Percentiles rank a stretch among this genome's conserved stretches.
Evolutionary conservation across 2,329 filamentous ascomycete species (phyloP).

Genomic region (Fusarium verrucosum): DNA sequence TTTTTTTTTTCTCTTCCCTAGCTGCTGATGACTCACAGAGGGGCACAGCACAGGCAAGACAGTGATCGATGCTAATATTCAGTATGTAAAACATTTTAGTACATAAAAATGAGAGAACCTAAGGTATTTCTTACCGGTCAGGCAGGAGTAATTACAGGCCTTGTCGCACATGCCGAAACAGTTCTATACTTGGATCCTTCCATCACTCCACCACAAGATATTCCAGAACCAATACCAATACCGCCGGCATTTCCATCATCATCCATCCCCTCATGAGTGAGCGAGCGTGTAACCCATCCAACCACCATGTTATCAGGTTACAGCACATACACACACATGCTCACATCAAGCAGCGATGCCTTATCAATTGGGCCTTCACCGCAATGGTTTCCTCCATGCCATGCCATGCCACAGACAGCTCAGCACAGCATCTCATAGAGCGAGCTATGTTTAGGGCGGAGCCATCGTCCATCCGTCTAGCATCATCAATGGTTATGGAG

Average conservation of each 20-base stretch:
- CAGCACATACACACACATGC: slow-evolving; percentile 26
- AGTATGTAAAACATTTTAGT: too few species aligned
- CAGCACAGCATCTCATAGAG: background rate
- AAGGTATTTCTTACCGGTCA: background rate
- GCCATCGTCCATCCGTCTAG: slow-evolving; percentile 3
- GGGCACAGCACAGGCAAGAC: slow-evolving; percentile 5
- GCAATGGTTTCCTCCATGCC: slow-evolving; percentile 28
- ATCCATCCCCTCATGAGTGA: too few species aligned
- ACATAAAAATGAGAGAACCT: too few species aligned
- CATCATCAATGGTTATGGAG: slow-evolving; percentile 11
- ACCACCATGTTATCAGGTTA: slow-evolving; percentile 28
- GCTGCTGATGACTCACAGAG: slow-evolving; percentile 20
- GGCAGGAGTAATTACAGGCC: background rate
- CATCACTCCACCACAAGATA: slow-evolving; percentile 4
- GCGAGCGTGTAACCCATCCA: slow-evolving; percentile 12
- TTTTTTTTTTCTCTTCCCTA: background rate
- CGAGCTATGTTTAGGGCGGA: slow-evolving; percentile 6
- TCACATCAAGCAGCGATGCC: slow-evolving; percentile 3
- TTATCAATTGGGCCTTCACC: slow-evolving; percentile 30
- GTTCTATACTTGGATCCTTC: slow-evolving; percentile 2
- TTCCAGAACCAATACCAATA: slow-evolving; percentile 18
- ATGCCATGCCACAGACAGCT: too few species aligned
- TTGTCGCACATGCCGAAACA: slow-evolving; percentile 1
- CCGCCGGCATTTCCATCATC: slow-evolving; percentile 22
- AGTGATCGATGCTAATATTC: slow-evolving; percentile 19